Conservation (phyloP, 2,329 filamentous ascomycete genomes). For the Pseudofabraea citricarpa region DNA sequence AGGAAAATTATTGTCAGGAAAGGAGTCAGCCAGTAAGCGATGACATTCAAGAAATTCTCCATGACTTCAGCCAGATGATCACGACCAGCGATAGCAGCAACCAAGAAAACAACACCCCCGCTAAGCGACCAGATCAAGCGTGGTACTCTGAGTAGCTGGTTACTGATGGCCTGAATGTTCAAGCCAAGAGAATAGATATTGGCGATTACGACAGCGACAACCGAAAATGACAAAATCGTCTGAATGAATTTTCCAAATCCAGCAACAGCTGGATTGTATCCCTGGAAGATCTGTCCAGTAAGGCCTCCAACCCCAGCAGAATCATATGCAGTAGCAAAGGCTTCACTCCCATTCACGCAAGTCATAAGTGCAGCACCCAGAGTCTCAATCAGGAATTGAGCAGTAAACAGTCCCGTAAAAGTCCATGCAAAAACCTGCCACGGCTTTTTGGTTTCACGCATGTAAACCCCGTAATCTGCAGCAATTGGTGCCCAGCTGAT, state of each 20-base stretch:
- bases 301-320: conserved; percentile 59
- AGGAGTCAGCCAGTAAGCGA: conserved; percentile 11
- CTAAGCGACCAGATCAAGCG: conserved; percentile 10
- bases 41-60: conserved; percentile 12
- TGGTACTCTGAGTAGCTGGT: conserved; percentile 7
- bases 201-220: conserved; percentile 57
- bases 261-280: conserved; percentile 42
- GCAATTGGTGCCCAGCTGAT: conserved; percentile 69
- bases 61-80: conserved; percentile 10
- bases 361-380: conserved; percentile 61
- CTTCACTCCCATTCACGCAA: conserved; percentile 45
- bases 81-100: conserved; percentile 9
- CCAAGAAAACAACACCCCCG: conserved; percentile 6
- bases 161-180: conserved; percentile 9
- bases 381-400: conserved; percentile 65
- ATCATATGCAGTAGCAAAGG: conserved; percentile 48
- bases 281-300: conserved; percentile 56
- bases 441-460: conserved; percentile 53
- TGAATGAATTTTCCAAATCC: conserved; percentile 67
- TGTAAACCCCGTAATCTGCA: conserved; percentile 74
- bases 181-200: conserved; percentile 14
- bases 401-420: conserved; percentile 62
- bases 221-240: conserved; percentile 56
- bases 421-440: conserved; percentile 62
- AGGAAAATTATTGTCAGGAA: conserved; percentile 9